phyloP scores from a whole-genome alignment of 257 asterid species.

The Cruciata laevipes region DNA sequence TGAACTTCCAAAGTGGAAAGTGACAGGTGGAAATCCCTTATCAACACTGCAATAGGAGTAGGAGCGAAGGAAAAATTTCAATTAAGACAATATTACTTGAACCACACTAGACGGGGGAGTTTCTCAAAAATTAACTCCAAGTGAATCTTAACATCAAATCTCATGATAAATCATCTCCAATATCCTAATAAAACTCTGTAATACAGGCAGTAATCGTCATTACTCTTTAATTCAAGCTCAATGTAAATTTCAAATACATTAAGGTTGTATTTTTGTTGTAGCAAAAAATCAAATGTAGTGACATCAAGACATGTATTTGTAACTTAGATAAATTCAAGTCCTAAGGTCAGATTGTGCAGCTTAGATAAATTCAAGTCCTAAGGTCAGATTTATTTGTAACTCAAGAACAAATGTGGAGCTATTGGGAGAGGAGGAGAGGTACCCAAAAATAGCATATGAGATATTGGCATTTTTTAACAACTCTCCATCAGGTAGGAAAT shows the following conservation, averaged over 20 bases:
- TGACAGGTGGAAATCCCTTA: slow-evolving; percentile 83
- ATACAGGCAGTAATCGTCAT: neutral
- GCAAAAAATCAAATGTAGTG: neutral
- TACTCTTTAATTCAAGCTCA: neutral
- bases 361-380: neutral
- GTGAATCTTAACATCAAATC: neutral
- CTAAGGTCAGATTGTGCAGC: neutral
- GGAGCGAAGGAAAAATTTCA: slow-evolving; percentile 12
- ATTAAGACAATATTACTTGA: neutral
- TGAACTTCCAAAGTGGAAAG: slow-evolving; percentile 76
- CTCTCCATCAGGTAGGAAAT: neutral
- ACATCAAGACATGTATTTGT: neutral
- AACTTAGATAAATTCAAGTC: neutral
- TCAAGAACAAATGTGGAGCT: neutral
- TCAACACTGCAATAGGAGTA: slow-evolving; percentile 66
- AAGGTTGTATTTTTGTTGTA: neutral
- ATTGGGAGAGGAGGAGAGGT: too few species aligned
- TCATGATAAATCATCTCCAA: neutral
- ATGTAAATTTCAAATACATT: neutral
- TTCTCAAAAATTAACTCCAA: neutral
- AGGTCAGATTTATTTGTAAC: neutral
- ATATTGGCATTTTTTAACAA: neutral
- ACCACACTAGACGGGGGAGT: neutral
- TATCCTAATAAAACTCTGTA: neutral
- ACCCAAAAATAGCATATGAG: too few species aligned